Conservation (phyloP, 2,329 filamentous ascomycete species). For the Mariannaea sp. region DNA sequence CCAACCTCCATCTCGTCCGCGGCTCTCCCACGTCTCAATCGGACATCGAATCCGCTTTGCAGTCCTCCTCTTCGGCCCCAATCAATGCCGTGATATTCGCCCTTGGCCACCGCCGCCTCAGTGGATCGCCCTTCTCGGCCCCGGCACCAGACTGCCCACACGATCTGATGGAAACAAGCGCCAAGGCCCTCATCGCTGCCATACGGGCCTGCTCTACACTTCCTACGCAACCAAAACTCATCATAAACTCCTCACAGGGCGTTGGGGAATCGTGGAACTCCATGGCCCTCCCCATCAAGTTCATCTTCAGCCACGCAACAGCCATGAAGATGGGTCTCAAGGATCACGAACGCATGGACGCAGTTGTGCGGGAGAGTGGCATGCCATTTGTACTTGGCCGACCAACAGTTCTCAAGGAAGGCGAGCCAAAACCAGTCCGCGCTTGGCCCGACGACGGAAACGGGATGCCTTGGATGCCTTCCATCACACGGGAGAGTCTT, state of each 20-base stretch:
- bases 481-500: slow-evolving; percentile 46
- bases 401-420: slow-evolving; percentile 50
- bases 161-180: slow-evolving; percentile 48
- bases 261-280: slow-evolving; percentile 50
- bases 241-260: slow-evolving; percentile 57
- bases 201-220: slow-evolving; percentile 44
- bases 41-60: slow-evolving; percentile 46
- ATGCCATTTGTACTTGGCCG: slow-evolving; percentile 49
- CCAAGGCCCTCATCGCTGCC: slow-evolving; percentile 37
- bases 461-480: slow-evolving; percentile 47
- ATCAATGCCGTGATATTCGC: slow-evolving; percentile 52
- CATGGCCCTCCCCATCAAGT: slow-evolving; percentile 47
- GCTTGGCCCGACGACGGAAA: slow-evolving; percentile 49
- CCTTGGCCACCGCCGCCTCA: slow-evolving; percentile 51
- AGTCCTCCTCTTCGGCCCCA: slow-evolving; percentile 25
- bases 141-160: slow-evolving; percentile 45
- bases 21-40: slow-evolving; percentile 44
- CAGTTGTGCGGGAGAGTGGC: slow-evolving; percentile 42
- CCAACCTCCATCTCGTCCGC: slow-evolving; percentile 45
- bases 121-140: slow-evolving; percentile 54
- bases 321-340: slow-evolving; percentile 52
- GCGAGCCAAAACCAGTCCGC: slow-evolving; percentile 43
- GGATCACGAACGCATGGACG: slow-evolving; percentile 55
- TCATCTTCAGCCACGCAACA: slow-evolving; percentile 49
- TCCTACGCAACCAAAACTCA: slow-evolving; percentile 48